Evolutionary conservation across 2,329 filamentous ascomycete genomes (phyloP).

Genomic region (Decorospora gaudefroyi): DNA sequence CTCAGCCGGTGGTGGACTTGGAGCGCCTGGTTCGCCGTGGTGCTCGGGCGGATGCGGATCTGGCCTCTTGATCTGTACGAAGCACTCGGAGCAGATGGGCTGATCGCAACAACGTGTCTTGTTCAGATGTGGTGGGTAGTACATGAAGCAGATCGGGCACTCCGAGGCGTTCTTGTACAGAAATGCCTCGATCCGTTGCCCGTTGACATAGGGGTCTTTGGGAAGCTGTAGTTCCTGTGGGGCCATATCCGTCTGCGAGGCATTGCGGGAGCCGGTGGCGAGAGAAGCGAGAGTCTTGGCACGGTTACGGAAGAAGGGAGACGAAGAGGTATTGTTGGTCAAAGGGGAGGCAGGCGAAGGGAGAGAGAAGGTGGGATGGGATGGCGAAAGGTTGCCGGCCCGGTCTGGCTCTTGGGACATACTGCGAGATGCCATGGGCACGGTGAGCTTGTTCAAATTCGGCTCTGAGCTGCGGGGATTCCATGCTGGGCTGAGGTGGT

Average conservation of each 20-base stretch:
- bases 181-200: conserved; percentile 89
- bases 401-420: conserved; percentile 78
- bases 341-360: conserved; percentile 62
- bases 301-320: conserved; percentile 72
- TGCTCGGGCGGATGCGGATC: conserved; percentile 90
- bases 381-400: conserved; percentile 61
- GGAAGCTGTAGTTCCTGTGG: conserved; percentile 81
- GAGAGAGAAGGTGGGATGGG: conserved; percentile 65
- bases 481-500: conserved; percentile 41
- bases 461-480: conserved; percentile 59
- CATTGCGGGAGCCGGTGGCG: conserved; percentile 74
- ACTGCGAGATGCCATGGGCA: conserved; percentile 77
- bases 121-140: conserved; percentile 93
- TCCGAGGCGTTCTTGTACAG: conserved; percentile 89
- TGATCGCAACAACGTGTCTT: conserved; percentile 95
- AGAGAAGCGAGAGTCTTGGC: conserved; percentile 88
- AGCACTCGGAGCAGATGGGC: conserved; percentile 96
- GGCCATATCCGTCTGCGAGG: conserved; percentile 69
- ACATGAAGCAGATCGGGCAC: conserved; percentile 95
- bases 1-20: conserved; percentile 46
- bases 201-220: conserved; percentile 85
- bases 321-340: conserved; percentile 48
- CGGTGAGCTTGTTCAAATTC: conserved; percentile 72
- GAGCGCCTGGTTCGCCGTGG: conserved; percentile 50
- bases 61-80: conserved; percentile 95